Base-by-base conservation (phyloP, 768 basidiomycete genomes). In the Zangia roseola region DNA sequence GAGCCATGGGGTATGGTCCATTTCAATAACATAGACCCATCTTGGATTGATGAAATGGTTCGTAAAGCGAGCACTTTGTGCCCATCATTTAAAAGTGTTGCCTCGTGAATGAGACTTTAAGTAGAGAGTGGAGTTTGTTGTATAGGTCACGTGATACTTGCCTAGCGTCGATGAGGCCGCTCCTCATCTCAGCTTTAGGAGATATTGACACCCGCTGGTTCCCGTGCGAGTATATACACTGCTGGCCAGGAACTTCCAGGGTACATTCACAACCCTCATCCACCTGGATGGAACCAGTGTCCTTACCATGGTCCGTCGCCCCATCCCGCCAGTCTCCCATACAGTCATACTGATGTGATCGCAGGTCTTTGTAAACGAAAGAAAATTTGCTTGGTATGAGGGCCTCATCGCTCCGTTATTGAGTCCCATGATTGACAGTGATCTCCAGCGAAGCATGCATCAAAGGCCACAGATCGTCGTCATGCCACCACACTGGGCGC, bases 381-480 rank as follows among this genome's bases (percentile, higher is more conserved):
- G 84, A 75, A 79, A 79, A 65, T 79, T 74, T 67, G 88, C 89
- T 33, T 91, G 88, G 88, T 88, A 61, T 30, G 73, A 64, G 41
- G n/a, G 36, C 33, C 26, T 49, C 24, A 6, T 45, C 28, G 34
- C 23, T 28, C 34, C 36, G 20, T 25, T 14, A 12, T 19, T 24
- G 28, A 31, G 39, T 53, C 25, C 26, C 20, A 23, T 40, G 49
- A 43, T 54, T 67, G 21, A 58, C 31, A 43, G 19, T 26, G 16
- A 30, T 34, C 42, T 28, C 19, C 59, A 94, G 93, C 68, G 88
- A 88, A 73, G 86, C 91, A 12, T 97, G 94, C 69, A 94, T 94
- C 65, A 94, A 94, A 70, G 94, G 94, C 0, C 93, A 97, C 62
- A 84, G 94, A 45, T 94, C 93, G 12, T 92, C 91, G 3, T 82